These are phyloP conservation scores for Isatis lusitanica DNA, from an alignment of 441 rosid genomes.

Conservation along the genomic window DNA sequence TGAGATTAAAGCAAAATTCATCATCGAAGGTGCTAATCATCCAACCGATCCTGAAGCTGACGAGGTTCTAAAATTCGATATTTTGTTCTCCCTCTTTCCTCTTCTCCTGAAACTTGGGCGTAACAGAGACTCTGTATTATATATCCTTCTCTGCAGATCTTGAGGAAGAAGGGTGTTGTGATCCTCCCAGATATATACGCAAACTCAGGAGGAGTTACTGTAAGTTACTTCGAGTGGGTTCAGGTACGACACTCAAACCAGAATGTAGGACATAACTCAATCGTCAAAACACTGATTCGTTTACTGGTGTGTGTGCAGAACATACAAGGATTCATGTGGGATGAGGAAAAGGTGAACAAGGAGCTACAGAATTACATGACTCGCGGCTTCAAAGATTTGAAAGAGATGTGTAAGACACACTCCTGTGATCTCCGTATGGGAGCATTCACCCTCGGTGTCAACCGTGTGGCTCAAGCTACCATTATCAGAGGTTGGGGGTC, in stretches of 20 bases:
- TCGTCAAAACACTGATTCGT: not conserved
- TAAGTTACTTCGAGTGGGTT: constrained; percentile 77
- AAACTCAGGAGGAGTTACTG: constrained; percentile 71
- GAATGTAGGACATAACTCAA: not conserved
- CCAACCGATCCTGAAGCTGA: constrained; percentile 77
- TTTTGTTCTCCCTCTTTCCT: not conserved
- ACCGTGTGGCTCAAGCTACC: constrained; percentile 77
- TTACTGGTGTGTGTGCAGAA: constrained; percentile 40
- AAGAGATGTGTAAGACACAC: constrained; percentile 64
- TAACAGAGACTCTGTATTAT: not conserved
- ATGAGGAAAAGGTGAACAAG: constrained; percentile 59
- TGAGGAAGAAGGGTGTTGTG: constrained; percentile 62
- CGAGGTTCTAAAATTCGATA: constrained; percentile 39
- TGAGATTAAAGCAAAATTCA: constrained; percentile 63
- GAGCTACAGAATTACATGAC: constrained; percentile 60
- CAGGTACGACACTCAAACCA: constrained; percentile 44
- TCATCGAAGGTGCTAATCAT: constrained; percentile 70
- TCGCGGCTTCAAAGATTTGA: constrained; percentile 51
- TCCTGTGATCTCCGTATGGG: constrained; percentile 74
- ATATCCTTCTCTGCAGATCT: constrained; percentile 40
- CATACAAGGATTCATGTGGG: constrained; percentile 79
- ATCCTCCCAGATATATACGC: constrained; percentile 73
- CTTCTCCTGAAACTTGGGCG: not conserved
- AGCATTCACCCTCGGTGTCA: constrained; percentile 71
- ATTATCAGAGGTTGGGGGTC: constrained; percentile 92